Evolutionary conservation across 1,284 basidiomycete genomes (phyloP), one percentile per base, ranked within the genome.

Genomic region (Anthracocystis panici-leucophaei): DNA sequence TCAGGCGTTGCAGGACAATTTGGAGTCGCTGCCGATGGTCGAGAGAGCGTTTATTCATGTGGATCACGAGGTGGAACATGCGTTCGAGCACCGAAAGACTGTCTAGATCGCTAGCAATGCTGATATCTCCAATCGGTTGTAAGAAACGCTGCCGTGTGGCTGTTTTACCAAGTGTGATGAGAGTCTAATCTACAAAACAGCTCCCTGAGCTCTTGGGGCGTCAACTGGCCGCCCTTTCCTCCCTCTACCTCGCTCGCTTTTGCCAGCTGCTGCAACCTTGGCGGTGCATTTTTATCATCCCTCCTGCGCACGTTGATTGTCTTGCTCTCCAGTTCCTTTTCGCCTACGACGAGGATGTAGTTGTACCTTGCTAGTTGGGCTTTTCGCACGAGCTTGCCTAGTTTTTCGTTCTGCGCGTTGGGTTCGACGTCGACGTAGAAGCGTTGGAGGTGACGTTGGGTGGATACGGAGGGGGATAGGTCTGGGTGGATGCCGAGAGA

Each of bases 1-100:
- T 57, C 95, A 97, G 86, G 90, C 92, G 58, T 87, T 98, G 27
- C 95, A 98, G 85, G 95, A 98, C 86, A 93, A 93, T 87, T 90
- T 99, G 54, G 96, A 99, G 85, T 90, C 91, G 21, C 87, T 99
- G 44, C 94, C 95, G 0, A 92, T 93, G 76, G 94, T 98, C 57
- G 94, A 94, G 57, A 46, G 81, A 33, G 70, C 82, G 12, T 77
- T 82, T 40, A 75, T 82, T 23, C 80, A 82, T 42, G 75, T 78
- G 9, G 80, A 82, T 50, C 78, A 77, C 49, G 80, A 82, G 70
- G 61, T 71, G 33, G 69, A 76, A 42, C 80, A 82, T 56, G 62
- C 68, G 18, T 78, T 78, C 23, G 80, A 82, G 25, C 80, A 82
- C 46, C 55, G 70, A 2, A 78, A 78, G 64, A 64, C 44, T 46